These are phyloP conservation scores for Thelonectria blattea DNA, from an alignment of 2,329 filamentous ascomycete species.

Conservation along the genomic window DNA sequence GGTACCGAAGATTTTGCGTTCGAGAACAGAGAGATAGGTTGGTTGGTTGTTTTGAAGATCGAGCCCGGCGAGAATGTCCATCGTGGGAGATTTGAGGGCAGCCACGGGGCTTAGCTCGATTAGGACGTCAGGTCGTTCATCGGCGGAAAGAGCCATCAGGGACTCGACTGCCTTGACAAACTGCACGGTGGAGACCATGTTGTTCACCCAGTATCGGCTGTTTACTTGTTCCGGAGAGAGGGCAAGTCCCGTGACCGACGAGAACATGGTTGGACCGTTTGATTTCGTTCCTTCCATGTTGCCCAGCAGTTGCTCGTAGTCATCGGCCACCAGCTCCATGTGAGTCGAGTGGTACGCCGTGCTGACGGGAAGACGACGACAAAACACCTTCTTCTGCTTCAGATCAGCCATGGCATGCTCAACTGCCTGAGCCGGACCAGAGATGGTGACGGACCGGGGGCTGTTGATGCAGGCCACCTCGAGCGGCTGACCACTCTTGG, in stretches of 20 bases:
- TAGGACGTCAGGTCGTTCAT: conserved; percentile 43
- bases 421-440: conserved; percentile 46
- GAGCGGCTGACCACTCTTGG: conserved; percentile 25
- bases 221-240: conserved; percentile 39
- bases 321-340: conserved; percentile 47
- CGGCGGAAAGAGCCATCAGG: conserved; percentile 40
- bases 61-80: conserved; percentile 42
- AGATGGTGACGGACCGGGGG: conserved; percentile 51
- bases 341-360: conserved; percentile 54
- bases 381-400: conserved; percentile 40
- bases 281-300: conserved; percentile 26
- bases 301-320: conserved; percentile 43
- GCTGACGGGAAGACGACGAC: conserved; percentile 45
- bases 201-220: conserved; percentile 53
- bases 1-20: conserved; percentile 32
- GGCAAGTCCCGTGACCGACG: conserved; percentile 45
- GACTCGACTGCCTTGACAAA: conserved; percentile 49
- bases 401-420: conserved; percentile 42
- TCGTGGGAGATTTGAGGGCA: conserved; percentile 45
- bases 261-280: conserved; percentile 45
- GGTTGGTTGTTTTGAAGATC: conserved; percentile 7
- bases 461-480: conserved; percentile 54
- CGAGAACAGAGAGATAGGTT: conserved; percentile 39
- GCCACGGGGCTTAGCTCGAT: conserved; percentile 51
- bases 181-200: conserved; percentile 52